A percentile compares a stretch with the other conserved stretches of the same genome.
Conservation (phyloP, 805 yeast genomes). For the Starmerella bombicola region DNA sequence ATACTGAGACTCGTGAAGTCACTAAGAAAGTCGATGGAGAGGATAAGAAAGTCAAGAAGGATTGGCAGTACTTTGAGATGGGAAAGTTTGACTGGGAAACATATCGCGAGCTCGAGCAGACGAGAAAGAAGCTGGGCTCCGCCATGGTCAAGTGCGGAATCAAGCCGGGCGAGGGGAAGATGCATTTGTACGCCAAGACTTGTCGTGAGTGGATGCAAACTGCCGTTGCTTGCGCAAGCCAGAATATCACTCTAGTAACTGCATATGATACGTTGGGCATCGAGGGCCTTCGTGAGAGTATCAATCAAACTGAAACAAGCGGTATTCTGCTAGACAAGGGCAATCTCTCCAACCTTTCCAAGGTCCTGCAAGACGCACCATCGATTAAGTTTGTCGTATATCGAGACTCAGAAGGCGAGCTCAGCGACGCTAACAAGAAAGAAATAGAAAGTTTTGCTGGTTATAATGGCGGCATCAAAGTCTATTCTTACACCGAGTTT, state of each 20-base stretch:
- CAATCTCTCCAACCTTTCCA: slow-evolving; percentile 51
- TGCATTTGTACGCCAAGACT: slow-evolving; percentile 82
- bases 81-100: slow-evolving; percentile 57
- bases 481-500: slow-evolving; percentile 54
- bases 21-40: slow-evolving; percentile 70
- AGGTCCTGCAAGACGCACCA: slow-evolving; percentile 52
- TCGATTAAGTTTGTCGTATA: slow-evolving; percentile 59
- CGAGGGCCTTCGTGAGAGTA: slow-evolving; percentile 56
- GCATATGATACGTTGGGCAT: slow-evolving; percentile 45
- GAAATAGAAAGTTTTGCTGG: slow-evolving; percentile 45
- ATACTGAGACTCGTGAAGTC: slow-evolving; percentile 61
- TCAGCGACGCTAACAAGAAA: slow-evolving; percentile 48
- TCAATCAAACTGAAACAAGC: slow-evolving; percentile 64
- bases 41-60: slow-evolving; percentile 58
- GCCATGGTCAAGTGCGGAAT: slow-evolving; percentile 71
- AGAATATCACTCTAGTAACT: slow-evolving; percentile 76
- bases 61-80: slow-evolving; percentile 77
- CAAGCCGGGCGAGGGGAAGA: slow-evolving; percentile 46
- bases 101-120: slow-evolving; percentile 42
- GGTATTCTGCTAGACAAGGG: slow-evolving; percentile 78
- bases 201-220: slow-evolving; percentile 85
- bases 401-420: slow-evolving; percentile 38
- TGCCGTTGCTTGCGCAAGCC: slow-evolving; percentile 65
- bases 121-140: slow-evolving; percentile 47
- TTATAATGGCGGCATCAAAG: slow-evolving; percentile 51